Conservation (phyloP, 2,329 filamentous ascomycete genomes). For the Aspergillus costaricaensis region DNA sequence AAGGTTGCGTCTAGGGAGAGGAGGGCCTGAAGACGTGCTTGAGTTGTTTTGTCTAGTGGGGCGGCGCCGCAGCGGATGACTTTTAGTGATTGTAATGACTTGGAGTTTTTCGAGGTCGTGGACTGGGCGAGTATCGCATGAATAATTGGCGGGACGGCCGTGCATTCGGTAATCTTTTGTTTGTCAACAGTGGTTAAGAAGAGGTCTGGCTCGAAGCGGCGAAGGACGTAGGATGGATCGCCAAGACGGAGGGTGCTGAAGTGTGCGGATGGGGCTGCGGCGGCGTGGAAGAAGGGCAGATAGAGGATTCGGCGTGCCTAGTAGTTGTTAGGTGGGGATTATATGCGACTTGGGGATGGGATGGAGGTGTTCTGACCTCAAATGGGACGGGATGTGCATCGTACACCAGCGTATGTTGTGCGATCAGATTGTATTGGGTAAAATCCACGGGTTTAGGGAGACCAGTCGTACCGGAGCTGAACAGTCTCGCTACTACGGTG, state of each 20-base stretch:
- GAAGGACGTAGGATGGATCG: slow-evolving; percentile 9
- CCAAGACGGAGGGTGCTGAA: not conserved
- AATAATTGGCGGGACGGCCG: slow-evolving; percentile 11
- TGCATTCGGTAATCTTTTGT: slow-evolving; percentile 10
- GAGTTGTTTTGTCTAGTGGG: slow-evolving; percentile 9
- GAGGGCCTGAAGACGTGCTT: not conserved
- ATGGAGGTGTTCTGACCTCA: not conserved
- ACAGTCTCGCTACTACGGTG: slow-evolving; percentile 12
- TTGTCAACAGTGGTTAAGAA: slow-evolving; percentile 4
- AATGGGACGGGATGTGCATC: not conserved
- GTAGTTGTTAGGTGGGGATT: no score
- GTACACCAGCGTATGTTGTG: not conserved
- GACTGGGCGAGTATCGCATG: slow-evolving; percentile 4
- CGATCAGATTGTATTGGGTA: slow-evolving; percentile 14
- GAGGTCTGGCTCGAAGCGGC: slow-evolving; percentile 7
- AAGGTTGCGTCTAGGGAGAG: not conserved
- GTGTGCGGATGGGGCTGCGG: not conserved
- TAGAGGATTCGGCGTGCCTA: not conserved
- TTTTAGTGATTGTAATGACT: slow-evolving; percentile 2
- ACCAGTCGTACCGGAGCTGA: slow-evolving; percentile 29
- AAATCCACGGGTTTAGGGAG: slow-evolving; percentile 26
- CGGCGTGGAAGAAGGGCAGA: slow-evolving; percentile 6
- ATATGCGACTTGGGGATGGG: not conserved
- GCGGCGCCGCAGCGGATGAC: slow-evolving; percentile 12
- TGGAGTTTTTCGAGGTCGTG: not conserved